Evolutionary conservation across 371 early-diverging fungal genomes (phyloP), one percentile per base, ranked within the genome.

Genomic region (Vairimorpha necatrix): DNA sequence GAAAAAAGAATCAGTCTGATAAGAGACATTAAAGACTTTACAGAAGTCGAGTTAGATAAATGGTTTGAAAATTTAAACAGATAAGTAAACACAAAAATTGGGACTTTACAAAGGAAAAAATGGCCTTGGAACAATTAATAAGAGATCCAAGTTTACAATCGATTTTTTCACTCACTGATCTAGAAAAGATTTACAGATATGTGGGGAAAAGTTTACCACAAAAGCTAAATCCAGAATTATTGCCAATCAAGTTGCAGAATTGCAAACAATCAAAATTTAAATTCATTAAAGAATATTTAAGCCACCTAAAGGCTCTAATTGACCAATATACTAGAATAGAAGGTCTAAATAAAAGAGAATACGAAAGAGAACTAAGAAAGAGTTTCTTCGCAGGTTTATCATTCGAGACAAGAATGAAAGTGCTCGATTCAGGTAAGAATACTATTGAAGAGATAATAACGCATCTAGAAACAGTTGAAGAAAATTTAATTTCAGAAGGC

Each of bases 341-440:
- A 11, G 1, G 16, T 18, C 14, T 66, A 26, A n/a, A 26, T 18
- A 26, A 26, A n/a, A 26, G 7, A 33, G 46, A 66, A 24, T 66
- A 66, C n/a, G 34, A 66, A 14, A 18, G 47, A 4, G 46, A 46
- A 66, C 30, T 66, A 28, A n/a, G n/a, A 66, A 42, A 66, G 30
- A 2, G 2, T 24, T 66, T 42, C 46, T 24, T 26, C 0, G 2
- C 42, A 36, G 47, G 47, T 22, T 26, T 46, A 46, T 13, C 9
- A 9, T 66, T 36, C 34, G 6, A 66, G 13, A 66, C 47, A 6
- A 66, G 26, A 46, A 42, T 66, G 47, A 66, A 66, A 13, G 14
- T 66, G 22, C 2, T 38, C 22, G 66, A 22, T 30, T 16, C 1
- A 46, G 3, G 16, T 30, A 46, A 9, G 6, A 9, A 28, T 28